Evolutionary conservation across 192 early-diverging fungal genomes (phyloP).

Genomic region (Mortierella hygrophila): DNA sequence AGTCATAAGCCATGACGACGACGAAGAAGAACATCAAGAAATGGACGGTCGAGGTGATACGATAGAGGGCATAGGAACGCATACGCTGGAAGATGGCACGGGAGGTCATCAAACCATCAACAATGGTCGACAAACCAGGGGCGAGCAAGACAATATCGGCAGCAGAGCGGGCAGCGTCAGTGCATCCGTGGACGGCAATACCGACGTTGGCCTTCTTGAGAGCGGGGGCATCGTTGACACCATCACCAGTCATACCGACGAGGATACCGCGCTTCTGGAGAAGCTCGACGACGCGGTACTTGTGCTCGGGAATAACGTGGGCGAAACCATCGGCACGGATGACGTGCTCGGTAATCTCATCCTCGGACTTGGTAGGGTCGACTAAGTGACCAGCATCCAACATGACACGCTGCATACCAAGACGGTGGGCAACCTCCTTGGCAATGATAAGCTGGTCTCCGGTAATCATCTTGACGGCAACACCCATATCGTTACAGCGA

Average conservation of each 20-base stretch:
- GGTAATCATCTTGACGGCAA: conserved; percentile 91
- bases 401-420: conserved; percentile 89
- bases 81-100: conserved; percentile 93
- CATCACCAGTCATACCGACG: conserved; percentile 97
- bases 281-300: conserved; percentile 95
- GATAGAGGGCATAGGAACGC: conserved; percentile 88
- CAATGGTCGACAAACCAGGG: conserved; percentile 87
- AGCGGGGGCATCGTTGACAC: conserved; percentile 98
- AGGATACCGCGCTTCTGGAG: conserved; percentile 87
- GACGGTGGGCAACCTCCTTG: conserved; percentile 85
- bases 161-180: conserved; percentile 95
- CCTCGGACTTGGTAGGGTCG: conserved; percentile 81
- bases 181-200: conserved; percentile 96
- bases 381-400: conserved; percentile 87
- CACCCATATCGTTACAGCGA: conserved; percentile 82
- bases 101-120: conserved; percentile 84
- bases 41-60: conserved; percentile 93
- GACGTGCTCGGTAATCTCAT: conserved; percentile 86
- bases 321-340: conserved; percentile 95
- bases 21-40: conserved; percentile 96
- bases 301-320: conserved; percentile 98
- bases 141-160: conserved; percentile 96
- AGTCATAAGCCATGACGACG: conserved; percentile 80
- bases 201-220: conserved; percentile 98
- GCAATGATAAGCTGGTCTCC: conserved; percentile 91